These are phyloP conservation scores for Cubamyces lactineus DNA, from an alignment of 768 basidiomycete species.

Conservation along the genomic window DNA sequence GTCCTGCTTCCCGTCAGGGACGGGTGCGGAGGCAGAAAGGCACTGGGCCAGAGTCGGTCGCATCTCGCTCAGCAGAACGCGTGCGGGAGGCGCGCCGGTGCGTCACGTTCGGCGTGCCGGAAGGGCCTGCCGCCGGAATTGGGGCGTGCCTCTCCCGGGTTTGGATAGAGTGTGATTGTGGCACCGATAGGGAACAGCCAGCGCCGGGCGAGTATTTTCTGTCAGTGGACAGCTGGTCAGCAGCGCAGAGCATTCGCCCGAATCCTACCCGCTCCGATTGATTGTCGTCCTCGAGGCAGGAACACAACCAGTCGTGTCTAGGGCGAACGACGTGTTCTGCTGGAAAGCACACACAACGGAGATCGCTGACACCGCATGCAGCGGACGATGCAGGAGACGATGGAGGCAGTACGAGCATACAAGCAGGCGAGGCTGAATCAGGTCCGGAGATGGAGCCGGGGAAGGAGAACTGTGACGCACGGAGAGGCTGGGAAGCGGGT, in stretches of 20 bases:
- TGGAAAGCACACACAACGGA: neutral
- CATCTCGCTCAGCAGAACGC: neutral
- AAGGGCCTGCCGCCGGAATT: neutral
- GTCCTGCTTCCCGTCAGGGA: neutral
- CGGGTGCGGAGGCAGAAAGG: neutral
- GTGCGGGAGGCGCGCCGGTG: neutral
- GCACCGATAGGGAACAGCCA: conserved; percentile 9
- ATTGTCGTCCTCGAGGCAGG: neutral
- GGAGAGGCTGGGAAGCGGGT: conserved; percentile 14
- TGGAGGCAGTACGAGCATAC: neutral
- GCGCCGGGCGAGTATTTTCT: neutral
- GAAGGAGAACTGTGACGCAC: conserved; percentile 1
- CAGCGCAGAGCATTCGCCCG: conserved; percentile 7
- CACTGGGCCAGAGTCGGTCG: neutral
- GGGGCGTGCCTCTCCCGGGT: neutral
- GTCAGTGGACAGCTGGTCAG: too few relatives aligned
- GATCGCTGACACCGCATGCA: neutral
- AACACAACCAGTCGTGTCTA: neutral
- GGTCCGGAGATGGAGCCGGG: neutral
- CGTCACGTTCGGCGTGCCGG: neutral
- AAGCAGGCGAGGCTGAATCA: too few relatives aligned
- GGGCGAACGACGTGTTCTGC: conserved; percentile 5
- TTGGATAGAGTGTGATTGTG: conserved; percentile 16
- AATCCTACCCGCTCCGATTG: neutral
- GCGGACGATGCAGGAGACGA: neutral